Conservation (phyloP, 2,329 filamentous ascomycete species). For the Aspergillus sclerotialis region DNA sequence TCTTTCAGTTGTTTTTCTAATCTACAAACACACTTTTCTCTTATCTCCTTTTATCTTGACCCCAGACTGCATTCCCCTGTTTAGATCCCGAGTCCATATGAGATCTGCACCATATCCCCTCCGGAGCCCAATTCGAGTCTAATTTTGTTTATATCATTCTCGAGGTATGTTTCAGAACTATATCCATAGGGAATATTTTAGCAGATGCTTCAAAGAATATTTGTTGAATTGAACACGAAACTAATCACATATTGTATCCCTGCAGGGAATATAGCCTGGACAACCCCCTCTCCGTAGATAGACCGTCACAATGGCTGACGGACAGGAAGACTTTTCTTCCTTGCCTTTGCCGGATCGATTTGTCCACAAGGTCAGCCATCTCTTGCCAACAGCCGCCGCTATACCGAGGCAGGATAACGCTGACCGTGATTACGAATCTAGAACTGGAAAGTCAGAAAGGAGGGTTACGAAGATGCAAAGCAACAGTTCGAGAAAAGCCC, state of each 20-base stretch:
- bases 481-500: conserved; percentile 80
- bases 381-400: conserved; percentile 3
- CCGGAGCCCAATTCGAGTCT: not conserved
- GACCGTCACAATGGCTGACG: conserved; percentile 32
- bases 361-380: conserved; percentile 32
- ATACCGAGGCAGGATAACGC: conserved; percentile 11
- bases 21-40: no score
- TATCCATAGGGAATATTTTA: no score
- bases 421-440: conserved; percentile 33
- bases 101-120: not conserved
- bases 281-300: not conserved
- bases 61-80: not conserved
- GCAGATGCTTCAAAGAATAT: not conserved
- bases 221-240: no score
- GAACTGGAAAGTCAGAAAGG: conserved; percentile 96
- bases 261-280: no score
- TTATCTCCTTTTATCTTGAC: not conserved
- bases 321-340: conserved; percentile 37
- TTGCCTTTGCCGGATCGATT: conserved; percentile 37
- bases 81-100: not conserved
- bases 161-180: no score
- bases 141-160: no score
- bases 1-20: not conserved
- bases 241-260: no score
- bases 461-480: conserved; percentile 84